Conservation (phyloP, 176 grass and related monocot species). For the Oryza longistaminata region DNA sequence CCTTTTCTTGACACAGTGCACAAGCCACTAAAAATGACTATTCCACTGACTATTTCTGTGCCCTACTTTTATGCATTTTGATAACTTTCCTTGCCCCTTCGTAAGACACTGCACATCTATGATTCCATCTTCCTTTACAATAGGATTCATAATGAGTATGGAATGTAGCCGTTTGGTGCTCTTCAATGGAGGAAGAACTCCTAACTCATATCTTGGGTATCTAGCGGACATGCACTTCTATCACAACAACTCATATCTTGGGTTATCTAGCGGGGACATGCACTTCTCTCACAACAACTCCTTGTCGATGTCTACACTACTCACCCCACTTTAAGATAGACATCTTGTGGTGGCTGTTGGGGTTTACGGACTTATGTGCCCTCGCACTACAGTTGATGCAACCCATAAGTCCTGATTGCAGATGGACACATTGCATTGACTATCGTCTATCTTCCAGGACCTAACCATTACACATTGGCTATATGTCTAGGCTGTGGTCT, state of each 20-base stretch:
- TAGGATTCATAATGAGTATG: background rate
- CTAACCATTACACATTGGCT: background rate
- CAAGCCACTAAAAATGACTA: background rate
- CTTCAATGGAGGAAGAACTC: slow-evolving; percentile 24
- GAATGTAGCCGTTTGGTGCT: background rate
- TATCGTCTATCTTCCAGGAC: background rate
- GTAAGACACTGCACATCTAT: background rate
- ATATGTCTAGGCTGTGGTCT: background rate
- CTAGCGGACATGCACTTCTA: background rate
- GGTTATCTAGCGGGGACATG: background rate
- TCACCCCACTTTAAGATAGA: background rate
- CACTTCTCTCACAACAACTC: background rate
- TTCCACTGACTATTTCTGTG: background rate
- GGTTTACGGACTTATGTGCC: background rate
- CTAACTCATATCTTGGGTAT: background rate
- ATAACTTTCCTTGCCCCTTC: background rate
- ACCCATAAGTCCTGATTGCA: background rate
- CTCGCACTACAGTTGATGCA: background rate
- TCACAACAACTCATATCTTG: background rate
- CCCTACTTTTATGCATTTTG: background rate
- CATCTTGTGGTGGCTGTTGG: background rate
- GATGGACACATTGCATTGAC: background rate
- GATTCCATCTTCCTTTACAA: background rate
- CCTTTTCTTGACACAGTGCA: background rate
- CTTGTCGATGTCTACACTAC: background rate